phyloP scores from a whole-genome alignment of 306 rosid species.

The Malus orientalis region DNA sequence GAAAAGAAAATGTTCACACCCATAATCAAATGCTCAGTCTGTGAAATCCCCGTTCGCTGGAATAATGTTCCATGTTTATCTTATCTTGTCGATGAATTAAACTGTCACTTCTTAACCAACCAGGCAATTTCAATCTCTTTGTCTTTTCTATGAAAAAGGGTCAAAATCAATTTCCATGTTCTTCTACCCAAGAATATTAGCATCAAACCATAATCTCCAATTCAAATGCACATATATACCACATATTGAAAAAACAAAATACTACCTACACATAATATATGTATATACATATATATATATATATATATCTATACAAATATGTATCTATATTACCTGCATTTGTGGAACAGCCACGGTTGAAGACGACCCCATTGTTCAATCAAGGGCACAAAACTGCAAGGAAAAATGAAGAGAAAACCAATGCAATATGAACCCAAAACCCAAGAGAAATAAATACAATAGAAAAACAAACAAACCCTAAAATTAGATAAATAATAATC shows the following conservation, averaged over 20 bases:
- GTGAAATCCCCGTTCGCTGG: neutral
- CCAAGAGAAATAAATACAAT: neutral
- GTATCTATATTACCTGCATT: conserved; percentile 31
- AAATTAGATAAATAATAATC: neutral
- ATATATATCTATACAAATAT: too few species aligned
- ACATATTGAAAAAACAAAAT: neutral
- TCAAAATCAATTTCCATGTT: neutral
- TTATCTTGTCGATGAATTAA: neutral
- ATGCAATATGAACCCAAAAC: neutral
- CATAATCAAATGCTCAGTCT: neutral
- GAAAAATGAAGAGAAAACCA: neutral
- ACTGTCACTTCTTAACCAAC: neutral
- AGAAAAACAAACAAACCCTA: neutral
- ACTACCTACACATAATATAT: neutral
- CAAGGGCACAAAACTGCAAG: neutral
- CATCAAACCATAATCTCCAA: neutral
- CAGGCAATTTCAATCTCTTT: neutral
- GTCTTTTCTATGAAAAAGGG: neutral
- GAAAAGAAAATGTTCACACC: neutral
- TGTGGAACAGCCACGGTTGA: conserved; percentile 34
- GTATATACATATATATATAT: neutral
- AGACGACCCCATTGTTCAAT: conserved; percentile 43
- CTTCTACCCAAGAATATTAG: neutral
- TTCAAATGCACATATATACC: neutral
- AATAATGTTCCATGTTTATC: neutral